These are phyloP conservation scores for Casaregolazyma lundiana DNA, from an alignment of 1,139 yeast genomes.

Conservation along the genomic window DNA sequence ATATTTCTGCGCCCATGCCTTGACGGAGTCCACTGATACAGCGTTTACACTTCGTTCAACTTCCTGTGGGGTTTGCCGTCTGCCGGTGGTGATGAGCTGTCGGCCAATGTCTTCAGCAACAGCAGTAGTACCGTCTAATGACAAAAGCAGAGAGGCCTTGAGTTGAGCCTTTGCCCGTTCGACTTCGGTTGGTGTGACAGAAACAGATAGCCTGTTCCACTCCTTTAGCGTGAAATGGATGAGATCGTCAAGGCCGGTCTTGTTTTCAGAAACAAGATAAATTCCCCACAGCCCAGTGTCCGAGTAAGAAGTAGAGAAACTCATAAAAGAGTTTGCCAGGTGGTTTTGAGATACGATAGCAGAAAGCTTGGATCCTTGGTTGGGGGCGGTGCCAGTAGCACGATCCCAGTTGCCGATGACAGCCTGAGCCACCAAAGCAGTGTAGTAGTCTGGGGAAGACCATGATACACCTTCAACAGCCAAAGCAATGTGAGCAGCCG, in stretches of 20 bases:
- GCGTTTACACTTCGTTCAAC: conserved; percentile 79
- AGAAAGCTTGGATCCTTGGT: conserved; percentile 83
- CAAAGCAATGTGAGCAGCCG: conserved; percentile 85
- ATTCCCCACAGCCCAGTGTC: conserved; percentile 98
- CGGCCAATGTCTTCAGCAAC: conserved; percentile 98
- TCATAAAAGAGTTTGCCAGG: conserved; percentile 90
- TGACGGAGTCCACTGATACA: conserved; percentile 74
- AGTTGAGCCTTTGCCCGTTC: conserved; percentile 92
- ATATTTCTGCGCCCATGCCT: conserved; percentile 84
- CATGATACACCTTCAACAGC: conserved; percentile 98
- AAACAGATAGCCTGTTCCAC: conserved; percentile 81
- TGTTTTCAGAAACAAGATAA: conserved; percentile 78
- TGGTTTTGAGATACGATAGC: conserved; percentile 69
- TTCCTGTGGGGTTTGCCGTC: conserved; percentile 84
- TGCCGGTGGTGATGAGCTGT: conserved; percentile 92
- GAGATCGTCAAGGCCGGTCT: conserved; percentile 58
- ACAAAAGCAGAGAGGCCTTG: conserved; percentile 82
- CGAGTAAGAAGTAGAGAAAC: conserved; percentile 93
- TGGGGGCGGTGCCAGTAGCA: conserved; percentile 79
- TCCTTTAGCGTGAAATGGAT: conserved; percentile 75
- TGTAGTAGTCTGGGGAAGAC: conserved; percentile 93
- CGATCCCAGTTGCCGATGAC: conserved; percentile 98
- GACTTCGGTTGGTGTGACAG: conserved; percentile 82
- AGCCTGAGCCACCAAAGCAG: conserved; percentile 94
- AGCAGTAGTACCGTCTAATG: conserved; percentile 92